Evolutionary conservation across 495 filamentous ascomycete species (phyloP), one percentile per base, ranked within the genome.

Genomic region (Tuber magnatum): DNA sequence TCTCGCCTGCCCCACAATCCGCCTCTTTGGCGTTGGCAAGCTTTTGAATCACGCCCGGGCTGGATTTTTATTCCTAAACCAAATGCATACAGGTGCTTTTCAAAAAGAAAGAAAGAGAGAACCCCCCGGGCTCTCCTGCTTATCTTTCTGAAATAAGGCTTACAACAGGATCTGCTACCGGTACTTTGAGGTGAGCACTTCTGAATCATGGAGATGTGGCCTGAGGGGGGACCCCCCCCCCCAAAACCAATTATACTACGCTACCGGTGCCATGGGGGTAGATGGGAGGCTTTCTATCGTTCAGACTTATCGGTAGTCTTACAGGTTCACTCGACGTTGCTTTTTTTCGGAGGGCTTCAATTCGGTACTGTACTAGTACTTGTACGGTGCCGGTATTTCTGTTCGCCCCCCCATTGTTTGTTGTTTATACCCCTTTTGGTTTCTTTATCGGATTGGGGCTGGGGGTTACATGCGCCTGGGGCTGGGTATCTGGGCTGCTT

Each of bases 381-480:
- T n/a, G 8, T 41, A 41, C 43, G 5, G 43, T 43, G 42, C 42
- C 42, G 42, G 42, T 43, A 43, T 14, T 20, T 4, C 14, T 35
- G 35, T 35, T 35, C n/a, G n/a, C n/a, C n/a, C n/a, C n/a, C n/a
- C n/a, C n/a, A 61, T 61, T n/a, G 56, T 35, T 65, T 65, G 76
- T 72, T 75, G 77, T 75, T 72, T 68, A 79, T 78, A 40, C 78
- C 70, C 76, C 78, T 74, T 76, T 78, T 76, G 77, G 48, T 51
- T 79, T 79, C 32, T 72, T 79, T 48, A 51, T 75, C 75, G 74
- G 46, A n/a, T 42, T 70, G 73, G 77, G 76, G 61, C 72, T 46
- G 72, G 77, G 51, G 69, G 69, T 79, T 79, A 72, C 77, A 79
- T 79, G 71, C 42, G 77, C 77, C 77, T 75, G 72, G 72, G 76